Evolutionary conservation across 2,329 filamentous ascomycete genomes (phyloP), one percentile per base, ranked within the genome.

Genomic region (Diaporthe amygdali): DNA sequence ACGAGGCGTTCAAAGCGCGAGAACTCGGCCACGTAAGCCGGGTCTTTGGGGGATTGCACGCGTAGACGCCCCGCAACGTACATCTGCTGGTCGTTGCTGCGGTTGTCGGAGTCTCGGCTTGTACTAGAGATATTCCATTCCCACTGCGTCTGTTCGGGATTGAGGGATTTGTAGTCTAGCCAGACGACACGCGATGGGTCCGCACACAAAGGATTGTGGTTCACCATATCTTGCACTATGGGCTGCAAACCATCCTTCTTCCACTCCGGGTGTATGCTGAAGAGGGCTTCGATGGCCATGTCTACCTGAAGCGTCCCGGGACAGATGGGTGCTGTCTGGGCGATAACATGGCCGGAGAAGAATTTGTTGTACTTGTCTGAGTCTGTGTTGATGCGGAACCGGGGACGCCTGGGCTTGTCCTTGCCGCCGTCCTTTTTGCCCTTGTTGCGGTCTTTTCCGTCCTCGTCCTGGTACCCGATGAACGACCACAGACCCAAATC

Each of bases 301-400:
- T 77, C 76, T 1, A 78, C 34, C 61, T 84, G 69, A 0, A 86
- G 67, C 0, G 81, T 84, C 0, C 76, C 80, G 0, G 85, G 84
- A 46, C 78, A 80, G 47, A 81, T 80, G 2, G 83, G 77, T 0
- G 81, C 82, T 0, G 81, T 80, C 12, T 68, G 41, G 0, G 80
- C 81, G 47, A 86, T 81, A 3, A 82, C 51, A 71, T 88, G 84
- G 12, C 79, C 80, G 0, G 74, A 67, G 0, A 86, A 64, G 5
- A 81, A 68, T 0, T 73, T 37, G 17, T 80, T 61, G 73, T 82
- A 88, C 34, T 80, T 76, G 0, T 78, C 71, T 0, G 74, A 77
- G 3, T 51, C 71, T 0, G 83, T 84, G 72, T 85, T 84, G 76
- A 87, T 77, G 0, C 78, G 78, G 78, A 87, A 87, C 0, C 79